These are phyloP conservation scores for Ustilaginoidea virens DNA, from an alignment of 2,329 filamentous ascomycete genomes.

Conservation along the genomic window DNA sequence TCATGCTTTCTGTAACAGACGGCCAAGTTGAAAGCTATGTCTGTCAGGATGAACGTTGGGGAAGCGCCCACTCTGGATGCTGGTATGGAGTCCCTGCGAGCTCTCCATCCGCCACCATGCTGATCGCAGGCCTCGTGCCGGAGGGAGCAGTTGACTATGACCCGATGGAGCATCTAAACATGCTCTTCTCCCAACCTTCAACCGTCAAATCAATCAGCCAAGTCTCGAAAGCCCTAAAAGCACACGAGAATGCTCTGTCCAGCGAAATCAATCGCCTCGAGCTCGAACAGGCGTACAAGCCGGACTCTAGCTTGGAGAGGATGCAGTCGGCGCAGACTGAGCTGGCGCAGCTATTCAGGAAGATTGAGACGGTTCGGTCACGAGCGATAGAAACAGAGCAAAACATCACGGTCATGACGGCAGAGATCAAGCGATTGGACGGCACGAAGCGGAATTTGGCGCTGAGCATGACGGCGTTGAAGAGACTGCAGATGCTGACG, in stretches of 20 bases:
- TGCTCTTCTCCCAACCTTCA: constrained; percentile 81
- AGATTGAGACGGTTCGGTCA: constrained; percentile 84
- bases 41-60: constrained; percentile 22
- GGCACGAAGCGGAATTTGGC: constrained; percentile 94
- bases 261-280: constrained; percentile 58
- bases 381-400: constrained; percentile 85
- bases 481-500: constrained; percentile 94
- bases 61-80: constrained; percentile 27
- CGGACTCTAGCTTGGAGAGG: constrained; percentile 74
- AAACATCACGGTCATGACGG: constrained; percentile 96
- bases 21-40: not conserved
- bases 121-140: no score
- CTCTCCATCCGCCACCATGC: no score
- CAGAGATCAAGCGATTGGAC: constrained; percentile 94
- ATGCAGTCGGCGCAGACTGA: constrained; percentile 87
- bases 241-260: constrained; percentile 71
- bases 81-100: constrained; percentile 18
- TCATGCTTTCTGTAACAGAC: no score
- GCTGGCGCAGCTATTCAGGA: constrained; percentile 76
- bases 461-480: constrained; percentile 92
- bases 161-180: constrained; percentile 82
- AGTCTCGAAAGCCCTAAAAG: constrained; percentile 58
- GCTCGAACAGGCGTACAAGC: constrained; percentile 67
- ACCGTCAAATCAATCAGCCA: constrained; percentile 61
- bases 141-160: constrained; percentile 57